Evolutionary conservation across 2,329 filamentous ascomycete species (phyloP), one percentile per base, ranked within the genome.

Genomic region (Xylaria sp.): DNA sequence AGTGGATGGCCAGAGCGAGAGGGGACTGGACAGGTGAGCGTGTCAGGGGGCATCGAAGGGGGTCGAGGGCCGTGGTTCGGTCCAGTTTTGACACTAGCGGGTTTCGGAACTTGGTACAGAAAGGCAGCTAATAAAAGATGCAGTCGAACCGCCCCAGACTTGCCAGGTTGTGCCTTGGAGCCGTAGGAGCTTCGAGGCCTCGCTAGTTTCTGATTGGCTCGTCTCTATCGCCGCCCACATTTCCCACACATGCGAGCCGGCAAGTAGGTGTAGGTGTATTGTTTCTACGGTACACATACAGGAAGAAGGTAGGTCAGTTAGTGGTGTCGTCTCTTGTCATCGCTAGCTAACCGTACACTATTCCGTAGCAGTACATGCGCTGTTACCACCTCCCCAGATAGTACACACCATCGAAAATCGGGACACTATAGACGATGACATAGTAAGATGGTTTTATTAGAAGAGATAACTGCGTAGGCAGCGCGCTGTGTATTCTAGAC

Each of bases 21-120:
- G 51, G 54, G 61, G 55, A 65, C 54, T 51, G 55, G 63, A 59
- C 63, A 63, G 41, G 59, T 44, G 48, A 5, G 37, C 46, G 57
- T 58, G 52, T 61, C 48, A 41, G 51, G 66, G 66, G 66, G 51
- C 12, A 15, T 28, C 18, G 41, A 57, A 48, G 51, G 64, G 64
- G 41, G 28, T 41, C 28, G 34, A 58, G 44, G 65, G 51, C 58
- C 28, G n/a, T 46, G 23, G n/a, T 41, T 51, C 59, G 63, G 63
- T 41, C 59, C 34, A 70, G 46, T 61, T 57, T 64, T 48, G 52
- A 58, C 57, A 41, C 52, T 62, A 70, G 65, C 61, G 56, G 50
- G 68, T 70, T 68, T 70, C 65, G 68, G 68, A 70, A 57, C 65
- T 68, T 65, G 67, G 62, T 25, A 61, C 23, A 56, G 48, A 46